phyloP scores from a whole-genome alignment of 2,329 filamentous ascomycete genomes.

The Domatiomyces globalis region DNA sequence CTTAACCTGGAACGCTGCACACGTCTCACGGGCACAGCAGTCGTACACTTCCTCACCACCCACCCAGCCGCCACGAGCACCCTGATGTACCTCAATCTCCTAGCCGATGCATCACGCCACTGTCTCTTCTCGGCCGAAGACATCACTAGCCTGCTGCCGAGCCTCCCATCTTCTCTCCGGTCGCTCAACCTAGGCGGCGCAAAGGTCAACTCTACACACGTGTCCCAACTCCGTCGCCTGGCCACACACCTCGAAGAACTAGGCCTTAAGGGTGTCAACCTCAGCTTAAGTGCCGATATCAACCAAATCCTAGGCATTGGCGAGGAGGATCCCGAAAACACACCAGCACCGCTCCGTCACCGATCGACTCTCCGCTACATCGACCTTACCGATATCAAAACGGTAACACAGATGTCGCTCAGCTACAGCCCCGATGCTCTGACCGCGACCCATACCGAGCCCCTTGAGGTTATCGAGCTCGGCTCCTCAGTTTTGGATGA shows the following conservation, averaged over 20 bases:
- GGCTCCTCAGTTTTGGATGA: conserved; percentile 54
- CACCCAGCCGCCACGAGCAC: conserved; percentile 53
- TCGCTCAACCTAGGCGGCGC: conserved; percentile 66
- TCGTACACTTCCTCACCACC: conserved; percentile 56
- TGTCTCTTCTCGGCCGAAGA: conserved; percentile 55
- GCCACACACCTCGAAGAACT: conserved; percentile 64
- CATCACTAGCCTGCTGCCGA: conserved; percentile 49
- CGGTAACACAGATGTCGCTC: conserved; percentile 42
- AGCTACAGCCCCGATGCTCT: conserved; percentile 44
- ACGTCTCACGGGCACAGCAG: conserved; percentile 48
- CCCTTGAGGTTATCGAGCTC: conserved; percentile 64
- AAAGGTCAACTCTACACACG: conserved; percentile 51
- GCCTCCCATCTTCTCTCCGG: conserved; percentile 51
- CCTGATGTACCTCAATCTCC: conserved; percentile 58
- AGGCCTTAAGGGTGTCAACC: conserved; percentile 51
- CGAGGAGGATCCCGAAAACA: conserved; percentile 29
- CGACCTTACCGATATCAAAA: conserved; percentile 57
- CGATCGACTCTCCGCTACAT: conserved; percentile 57
- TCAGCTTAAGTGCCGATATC: conserved; percentile 48
- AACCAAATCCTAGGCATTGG: conserved; percentile 40
- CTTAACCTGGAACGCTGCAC: conserved; percentile 66
- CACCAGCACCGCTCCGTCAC: conserved; percentile 8
- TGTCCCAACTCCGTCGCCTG: conserved; percentile 49
- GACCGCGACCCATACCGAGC: conserved; percentile 46
- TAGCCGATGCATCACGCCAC: conserved; percentile 57